Base-by-base conservation (phyloP, 495 filamentous ascomycete species). In the Trichocladium antarcticum region DNA sequence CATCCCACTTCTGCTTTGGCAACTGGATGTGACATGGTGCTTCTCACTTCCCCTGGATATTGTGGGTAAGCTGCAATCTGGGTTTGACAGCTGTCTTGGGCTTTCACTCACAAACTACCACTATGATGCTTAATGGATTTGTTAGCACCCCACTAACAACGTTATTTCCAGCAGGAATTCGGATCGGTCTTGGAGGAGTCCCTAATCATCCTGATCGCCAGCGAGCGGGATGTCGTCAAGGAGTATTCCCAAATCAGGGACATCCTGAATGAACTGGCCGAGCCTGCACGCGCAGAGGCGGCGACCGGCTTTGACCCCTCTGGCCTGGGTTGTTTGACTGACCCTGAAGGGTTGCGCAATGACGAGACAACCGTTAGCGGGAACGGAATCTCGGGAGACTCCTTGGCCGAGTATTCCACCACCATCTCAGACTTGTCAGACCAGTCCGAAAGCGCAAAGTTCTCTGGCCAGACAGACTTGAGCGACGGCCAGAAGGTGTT, bases 261-360 rank as follows among this genome's bases (percentile, higher is more conserved):
- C 12, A 70, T 70, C 1, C 68, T 95, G 1, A 66, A 81, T 17
- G 42, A 62, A 1, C 61, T 95, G 7, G 81, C 80, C 38, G 64
- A 74, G 9, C 65, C 69, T 31, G 85, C 83, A 0, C 54, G 70
- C 17, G 70, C 73, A 17, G 83, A 90, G 53, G 81, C 87, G 54
- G 69, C 74, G 14, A 75, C 79, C 0, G 80, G 77, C 0, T 93
- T 93, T 59, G 87, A 95, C 50, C 79, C 87, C 0, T 88, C 84
- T 10, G 87, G 84, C 2, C 79, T 78, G 29, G 75, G 79, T 35
- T 42, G 46, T 31, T 12, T 42, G 10, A 29, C 51, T 11, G 55
- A 62, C 4, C 15, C 43, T 1, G 56, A 57, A 42, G 53, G 22
- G 5, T 19, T 37, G 1, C 19, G 27, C 11, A 40, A 47, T 10